phyloP scores from a whole-genome alignment of 2,329 filamentous ascomycete genomes.

The Cryphonectria radicalis region DNA sequence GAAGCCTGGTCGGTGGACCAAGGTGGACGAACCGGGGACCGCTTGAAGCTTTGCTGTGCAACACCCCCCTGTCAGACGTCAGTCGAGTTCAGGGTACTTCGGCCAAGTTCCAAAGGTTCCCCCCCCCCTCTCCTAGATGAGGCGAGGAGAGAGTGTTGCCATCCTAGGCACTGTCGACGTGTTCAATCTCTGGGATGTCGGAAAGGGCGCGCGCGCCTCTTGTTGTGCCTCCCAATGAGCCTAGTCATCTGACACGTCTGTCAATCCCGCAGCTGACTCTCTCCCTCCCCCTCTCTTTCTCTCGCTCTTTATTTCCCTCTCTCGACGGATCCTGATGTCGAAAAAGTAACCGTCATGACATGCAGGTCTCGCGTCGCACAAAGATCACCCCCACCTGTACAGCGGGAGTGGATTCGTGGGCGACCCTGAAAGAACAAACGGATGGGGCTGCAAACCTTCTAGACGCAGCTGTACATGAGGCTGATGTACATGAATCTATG shows the following conservation, averaged over 20 bases:
- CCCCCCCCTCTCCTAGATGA: neutral
- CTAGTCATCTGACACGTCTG: neutral
- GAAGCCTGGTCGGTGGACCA: conserved; percentile 1
- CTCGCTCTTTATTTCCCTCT: neutral
- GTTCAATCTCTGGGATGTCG: neutral
- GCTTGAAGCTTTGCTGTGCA: neutral
- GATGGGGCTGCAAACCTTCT: conserved; percentile 25
- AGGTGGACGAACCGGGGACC: neutral
- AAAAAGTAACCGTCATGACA: conserved; percentile 16
- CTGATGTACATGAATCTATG: conserved; percentile 27
- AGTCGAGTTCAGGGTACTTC: neutral
- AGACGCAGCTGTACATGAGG: conserved; percentile 26
- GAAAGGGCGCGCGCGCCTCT: neutral
- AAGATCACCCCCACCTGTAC: conserved; percentile 25
- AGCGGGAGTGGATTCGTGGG: conserved; percentile 27
- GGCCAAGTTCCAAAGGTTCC: conserved; percentile 6
- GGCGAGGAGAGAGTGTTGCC: neutral
- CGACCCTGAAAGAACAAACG: conserved; percentile 27
- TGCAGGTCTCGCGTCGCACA: conserved; percentile 30
- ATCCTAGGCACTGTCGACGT: neutral
- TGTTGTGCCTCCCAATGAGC: neutral
- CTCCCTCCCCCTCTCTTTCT: too few relatives aligned
- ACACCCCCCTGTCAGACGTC: neutral
- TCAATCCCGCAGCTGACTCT: neutral
- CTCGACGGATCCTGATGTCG: conserved; percentile 14